Evolutionary conservation across 345 rosid species (phyloP), one percentile per base, ranked within the genome.

Genomic region (Alliaria petiolata): DNA sequence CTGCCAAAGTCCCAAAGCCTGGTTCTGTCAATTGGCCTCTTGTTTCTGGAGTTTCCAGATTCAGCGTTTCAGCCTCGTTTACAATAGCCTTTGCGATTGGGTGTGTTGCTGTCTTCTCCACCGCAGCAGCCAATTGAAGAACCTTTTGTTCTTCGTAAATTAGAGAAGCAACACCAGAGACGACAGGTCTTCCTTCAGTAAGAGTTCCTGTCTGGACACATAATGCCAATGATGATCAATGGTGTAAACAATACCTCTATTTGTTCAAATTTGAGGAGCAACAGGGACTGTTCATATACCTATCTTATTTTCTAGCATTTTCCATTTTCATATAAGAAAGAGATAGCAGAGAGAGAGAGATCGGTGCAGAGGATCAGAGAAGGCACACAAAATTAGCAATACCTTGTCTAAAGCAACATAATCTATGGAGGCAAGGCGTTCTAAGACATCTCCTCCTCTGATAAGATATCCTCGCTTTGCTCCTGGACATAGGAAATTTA

Each of bases 371-470:
- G 14, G 49, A 63, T 12, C 20, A 64, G 15, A 36, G 51, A 46
- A 64, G 7, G 57, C 47, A 36, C 12, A 22, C 33, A 5, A 42
- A n/a, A 53, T 25, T 49, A 66, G 50, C 42, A 57, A 25, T 80
- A 93, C 97, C 96, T 93, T 93, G 80, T 93, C 98, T 36, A 91
- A 78, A 79, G 97, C 98, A 52, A 91, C 69, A 82, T 78, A 80
- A 75, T 88, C 84, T 52, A 89, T 70, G 72, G 85, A 78, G 43
- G 98, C 92, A 76, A 93, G 80, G 50, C 93, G 96, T 83, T 93
- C 97, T 62, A 91, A 83, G 72, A 87, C 96, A 83, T 91, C 96
- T 68, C 96, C 97, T 76, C 98, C 98, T 83, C 98, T 85, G 76
- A 93, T 85, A 67, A 93, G 89, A 81, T 89, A 92, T 69, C 98